Evolutionary conservation across 345 rosid genomes (phyloP), one percentile per base, ranked within the genome.

Genomic region (Citrus mangshanensis): DNA sequence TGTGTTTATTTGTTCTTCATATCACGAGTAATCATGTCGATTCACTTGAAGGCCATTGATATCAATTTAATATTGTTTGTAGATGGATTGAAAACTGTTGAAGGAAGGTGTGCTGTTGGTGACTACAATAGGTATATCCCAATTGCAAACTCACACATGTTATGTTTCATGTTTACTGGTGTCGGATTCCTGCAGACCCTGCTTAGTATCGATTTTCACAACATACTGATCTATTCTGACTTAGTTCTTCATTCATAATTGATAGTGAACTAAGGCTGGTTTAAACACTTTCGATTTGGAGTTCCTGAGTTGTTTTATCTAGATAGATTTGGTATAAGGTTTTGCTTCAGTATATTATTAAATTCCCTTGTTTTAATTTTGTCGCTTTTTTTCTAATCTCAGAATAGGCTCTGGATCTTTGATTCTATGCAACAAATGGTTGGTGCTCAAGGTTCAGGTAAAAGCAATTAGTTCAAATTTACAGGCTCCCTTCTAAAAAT

Each of bases 61-160:
- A 5, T 62, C 70, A 35, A 27, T 69, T 61, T 77, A 69, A 64
- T 65, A 3, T 77, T 60, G 51, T 81, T 79, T 83, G 66, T 61
- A 93, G 98, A 89, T 86, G 95, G 98, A 59, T 38, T 80, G 42
- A 92, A 92, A 87, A 88, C 90, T 75, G 83, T 88, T 78, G 97
- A 93, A 88, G 97, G 98, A 84, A 88, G 98, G 77, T 93, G 98
- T 80, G 93, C 93, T 75, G 74, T 80, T 73, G 97, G 93, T 68
- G 89, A 89, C 77, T 89, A 91, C 82, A 88, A 81, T 72, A 77
- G 88, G 95, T 92, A 78, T 40, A 49, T 61, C 54, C 42, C 22
- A 12, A n/a, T 30, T 42, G 62, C 34, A 18, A 28, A 4, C 77
- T 24, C 35, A 37, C 67, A 1, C 35, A 7, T 37, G 55, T 27